phyloP scores from a whole-genome alignment of 129 eudicot genomes.

The Calendula officinalis region DNA sequence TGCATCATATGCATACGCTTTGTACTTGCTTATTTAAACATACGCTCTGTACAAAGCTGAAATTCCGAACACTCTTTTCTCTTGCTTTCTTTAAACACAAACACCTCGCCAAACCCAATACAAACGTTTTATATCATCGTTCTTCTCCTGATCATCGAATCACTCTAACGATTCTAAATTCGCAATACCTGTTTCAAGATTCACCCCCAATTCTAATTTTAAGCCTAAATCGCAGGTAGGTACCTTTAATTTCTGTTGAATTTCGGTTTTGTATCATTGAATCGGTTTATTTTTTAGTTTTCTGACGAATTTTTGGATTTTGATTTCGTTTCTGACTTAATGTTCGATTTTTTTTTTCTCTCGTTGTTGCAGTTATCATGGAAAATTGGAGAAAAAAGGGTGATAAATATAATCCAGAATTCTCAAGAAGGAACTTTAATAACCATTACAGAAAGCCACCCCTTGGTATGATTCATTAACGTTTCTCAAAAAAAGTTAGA shows the following conservation, averaged over 20 bases:
- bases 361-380: constrained; percentile 28
- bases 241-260: constrained; percentile 7
- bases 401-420: constrained; percentile 22
- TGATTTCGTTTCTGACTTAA: background rate
- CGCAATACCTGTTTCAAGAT: constrained; percentile 11
- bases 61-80: background rate
- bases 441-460: constrained; percentile 20
- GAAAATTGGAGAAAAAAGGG: constrained; percentile 23
- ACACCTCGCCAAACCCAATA: constrained; percentile 11
- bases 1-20: no score
- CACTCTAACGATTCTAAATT: constrained; percentile 5
- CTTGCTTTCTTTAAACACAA: constrained; percentile 6
- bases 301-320: background rate
- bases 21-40: no score
- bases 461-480: constrained; percentile 26
- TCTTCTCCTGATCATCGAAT: constrained; percentile 2
- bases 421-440: constrained; percentile 16
- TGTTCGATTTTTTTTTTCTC: background rate
- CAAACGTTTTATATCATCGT: background rate
- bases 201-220: constrained; percentile 7
- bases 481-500: background rate
- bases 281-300: background rate
- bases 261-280: background rate
- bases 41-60: background rate
- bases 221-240: constrained; percentile 20